Evolutionary conservation across 2,329 filamentous ascomycete genomes (phyloP).

Genomic region (Beauveria sp.): DNA sequence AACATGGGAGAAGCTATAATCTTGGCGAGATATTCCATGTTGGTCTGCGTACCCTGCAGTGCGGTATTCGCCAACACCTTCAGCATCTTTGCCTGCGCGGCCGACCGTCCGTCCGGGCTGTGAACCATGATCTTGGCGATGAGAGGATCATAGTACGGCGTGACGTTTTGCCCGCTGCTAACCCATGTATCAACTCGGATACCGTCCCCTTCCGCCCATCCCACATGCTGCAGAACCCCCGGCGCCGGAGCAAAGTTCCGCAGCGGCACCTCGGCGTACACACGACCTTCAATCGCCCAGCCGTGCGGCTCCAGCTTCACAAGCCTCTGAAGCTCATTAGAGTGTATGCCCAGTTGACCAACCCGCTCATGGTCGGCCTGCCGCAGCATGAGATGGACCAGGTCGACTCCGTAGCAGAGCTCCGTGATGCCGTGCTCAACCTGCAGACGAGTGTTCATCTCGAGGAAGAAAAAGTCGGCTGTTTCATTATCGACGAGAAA

Average conservation of each 20-base stretch:
- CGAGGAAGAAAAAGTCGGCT: slow-evolving; percentile 32
- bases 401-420: slow-evolving; percentile 65
- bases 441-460: slow-evolving; percentile 36
- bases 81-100: slow-evolving; percentile 36
- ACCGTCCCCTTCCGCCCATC: slow-evolving; percentile 40
- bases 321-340: background rate
- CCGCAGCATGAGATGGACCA: slow-evolving; percentile 48
- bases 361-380: slow-evolving; percentile 21
- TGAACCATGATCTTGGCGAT: slow-evolving; percentile 53
- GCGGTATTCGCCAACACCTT: slow-evolving; percentile 37
- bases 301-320: slow-evolving; percentile 17
- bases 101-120: slow-evolving; percentile 21
- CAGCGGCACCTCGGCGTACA: slow-evolving; percentile 45
- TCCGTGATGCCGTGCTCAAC: slow-evolving; percentile 52
- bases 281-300: slow-evolving; percentile 29
- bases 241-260: slow-evolving; percentile 51
- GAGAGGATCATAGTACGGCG: slow-evolving; percentile 50
- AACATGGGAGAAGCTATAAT: slow-evolving; percentile 41
- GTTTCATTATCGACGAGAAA: slow-evolving; percentile 28
- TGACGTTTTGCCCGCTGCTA: slow-evolving; percentile 46
- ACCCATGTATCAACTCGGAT: slow-evolving; percentile 59
- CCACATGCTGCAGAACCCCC: slow-evolving; percentile 48
- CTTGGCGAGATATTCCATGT: slow-evolving; percentile 45
- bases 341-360: background rate
- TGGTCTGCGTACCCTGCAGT: slow-evolving; percentile 41